Evolutionary conservation across 306 rosid genomes (phyloP).

Genomic region (Lathyrus tuberosus): DNA sequence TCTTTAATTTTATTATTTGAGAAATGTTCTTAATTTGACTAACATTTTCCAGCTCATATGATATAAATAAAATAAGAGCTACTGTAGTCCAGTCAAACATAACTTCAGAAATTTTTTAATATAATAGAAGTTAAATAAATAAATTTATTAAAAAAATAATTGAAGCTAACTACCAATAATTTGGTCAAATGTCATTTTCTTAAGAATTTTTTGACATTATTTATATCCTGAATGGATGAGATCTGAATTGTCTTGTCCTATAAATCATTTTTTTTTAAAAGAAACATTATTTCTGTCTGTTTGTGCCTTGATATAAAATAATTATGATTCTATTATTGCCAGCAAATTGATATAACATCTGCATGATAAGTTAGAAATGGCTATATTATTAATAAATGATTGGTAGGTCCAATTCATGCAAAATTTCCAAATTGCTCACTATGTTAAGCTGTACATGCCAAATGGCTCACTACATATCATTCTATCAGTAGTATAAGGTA

Average conservation of each 20-base stretch:
- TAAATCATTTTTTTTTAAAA: no score
- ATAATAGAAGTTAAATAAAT: neutral
- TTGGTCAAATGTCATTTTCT: neutral
- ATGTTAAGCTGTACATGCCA: no score
- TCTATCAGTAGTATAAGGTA: no score
- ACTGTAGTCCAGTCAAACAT: no score
- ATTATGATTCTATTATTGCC: conserved; percentile 18
- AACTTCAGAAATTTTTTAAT: neutral
- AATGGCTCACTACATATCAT: no score
- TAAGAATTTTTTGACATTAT: neutral
- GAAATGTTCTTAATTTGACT: neutral
- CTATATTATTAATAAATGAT: neutral
- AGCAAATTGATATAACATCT: neutral
- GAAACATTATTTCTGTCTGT: neutral
- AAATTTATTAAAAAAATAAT: neutral
- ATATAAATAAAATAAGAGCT: no score
- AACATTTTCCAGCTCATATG: neutral
- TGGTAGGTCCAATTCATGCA: neutral
- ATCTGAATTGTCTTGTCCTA: no score
- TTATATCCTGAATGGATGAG: neutral
- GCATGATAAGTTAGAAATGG: neutral
- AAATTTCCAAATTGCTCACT: no score
- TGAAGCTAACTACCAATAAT: conserved; percentile 15
- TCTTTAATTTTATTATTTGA: neutral
- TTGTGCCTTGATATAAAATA: conserved; percentile 4